Percentiles rank a stretch among this genome's conserved stretches.
These are phyloP conservation scores for Suhomyces tanzawaensis DNA, from an alignment of 805 yeast species.

Conservation along the genomic window DNA sequence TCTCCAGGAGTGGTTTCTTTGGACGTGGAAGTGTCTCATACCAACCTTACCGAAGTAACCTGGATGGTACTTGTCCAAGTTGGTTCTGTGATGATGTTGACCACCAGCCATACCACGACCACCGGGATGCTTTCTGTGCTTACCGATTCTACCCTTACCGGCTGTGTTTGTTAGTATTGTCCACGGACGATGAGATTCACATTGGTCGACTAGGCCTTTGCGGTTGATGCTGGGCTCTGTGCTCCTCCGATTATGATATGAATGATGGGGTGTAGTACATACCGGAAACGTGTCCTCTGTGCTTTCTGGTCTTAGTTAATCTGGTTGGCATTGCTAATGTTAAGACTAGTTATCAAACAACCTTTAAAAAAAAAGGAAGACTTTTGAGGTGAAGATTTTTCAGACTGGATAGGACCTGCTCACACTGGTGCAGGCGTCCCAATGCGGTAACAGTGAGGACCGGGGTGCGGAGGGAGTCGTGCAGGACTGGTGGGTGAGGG, in stretches of 20 bases:
- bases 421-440: conserved; percentile 4
- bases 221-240: too few relatives aligned
- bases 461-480: not conserved
- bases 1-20: conserved; percentile 92
- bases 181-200: too few relatives aligned
- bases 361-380: conserved; percentile 4
- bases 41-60: conserved; percentile 99
- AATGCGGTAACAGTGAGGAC: conserved; percentile 1
- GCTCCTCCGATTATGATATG: too few relatives aligned
- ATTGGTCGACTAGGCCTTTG: too few relatives aligned
- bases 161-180: conserved; percentile 59
- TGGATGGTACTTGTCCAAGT: conserved; percentile 99
- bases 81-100: conserved; percentile 99
- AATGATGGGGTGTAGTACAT: conserved; percentile 43
- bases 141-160: conserved; percentile 99
- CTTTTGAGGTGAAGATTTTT: conserved; percentile 7
- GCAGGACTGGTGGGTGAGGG: too few relatives aligned
- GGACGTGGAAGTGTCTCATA: conserved; percentile 99
- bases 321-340: conserved; percentile 88
- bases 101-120: conserved; percentile 99
- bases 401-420: conserved; percentile 5
- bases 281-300: conserved; percentile 99
- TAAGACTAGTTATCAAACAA: conserved; percentile 8
- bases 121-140: conserved; percentile 99
- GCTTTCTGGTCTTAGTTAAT: conserved; percentile 99